Evolutionary conservation across 2,329 filamentous ascomycete genomes (phyloP), one percentile per base, ranked within the genome.

Genomic region (Anthostomella pinea): DNA sequence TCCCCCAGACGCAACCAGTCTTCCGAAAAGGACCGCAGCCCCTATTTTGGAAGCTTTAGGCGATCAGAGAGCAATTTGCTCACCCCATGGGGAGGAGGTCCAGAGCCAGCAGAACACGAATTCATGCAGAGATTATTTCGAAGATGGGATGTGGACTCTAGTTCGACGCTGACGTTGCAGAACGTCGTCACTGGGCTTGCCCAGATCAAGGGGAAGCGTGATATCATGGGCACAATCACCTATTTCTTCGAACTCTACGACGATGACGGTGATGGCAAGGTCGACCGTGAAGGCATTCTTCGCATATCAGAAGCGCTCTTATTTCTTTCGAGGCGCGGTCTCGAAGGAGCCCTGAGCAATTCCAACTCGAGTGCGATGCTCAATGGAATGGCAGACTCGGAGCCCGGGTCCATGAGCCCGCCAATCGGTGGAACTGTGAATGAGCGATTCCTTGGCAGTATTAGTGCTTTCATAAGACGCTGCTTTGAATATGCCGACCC

Each of bases 191-290:
- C 84, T 13, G 93, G 93, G 1, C 71, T 98, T 29, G 90, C 91
- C 2, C 81, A 86, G 10, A 87, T 98, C 56, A 97, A 95, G 62
- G 91, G 93, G 7, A 89, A 85, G 37, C 83, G 84, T 30, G 93
- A 98, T 62, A 96, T 98, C 49, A 96, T 98, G 91, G 87, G 87
- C 19, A 93, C 87, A 40, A 97, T 98, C 56, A 93, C 83, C 42
- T 97, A 97, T 65, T 97, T 98, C 63, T 98, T 98, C 53, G 87
- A 96, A 55, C 77, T 98, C 1, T 96, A 97, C 60, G 93, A 98
- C 58, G 91, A 98, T 49, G 85, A 91, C 53, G 78, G 81, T 1
- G 89, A 95, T 58, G 93, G 93, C 17, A 88, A 80, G 52, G 90
- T 98, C 5, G 93, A 97, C 56, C 81, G 93, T 8, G 93, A 98